These are phyloP conservation scores for Arabis alpina DNA, from an alignment of 345 rosid genomes.

Conservation along the genomic window DNA sequence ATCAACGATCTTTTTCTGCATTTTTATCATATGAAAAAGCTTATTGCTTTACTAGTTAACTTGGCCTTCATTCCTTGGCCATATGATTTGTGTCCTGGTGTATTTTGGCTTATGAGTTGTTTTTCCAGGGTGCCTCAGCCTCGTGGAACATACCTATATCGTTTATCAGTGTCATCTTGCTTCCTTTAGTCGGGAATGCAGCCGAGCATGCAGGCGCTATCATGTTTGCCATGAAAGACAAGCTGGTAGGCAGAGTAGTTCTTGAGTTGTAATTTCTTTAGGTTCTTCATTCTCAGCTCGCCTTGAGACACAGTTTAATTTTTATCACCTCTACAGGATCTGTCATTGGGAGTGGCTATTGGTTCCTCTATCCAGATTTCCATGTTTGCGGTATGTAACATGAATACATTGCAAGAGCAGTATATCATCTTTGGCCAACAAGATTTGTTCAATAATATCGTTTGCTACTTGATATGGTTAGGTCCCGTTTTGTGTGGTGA, in stretches of 20 bases:
- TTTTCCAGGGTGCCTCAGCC: conserved; percentile 72
- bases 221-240: conserved; percentile 98
- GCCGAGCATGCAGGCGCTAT: conserved; percentile 98
- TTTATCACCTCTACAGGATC: conserved; percentile 61
- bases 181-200: conserved; percentile 97
- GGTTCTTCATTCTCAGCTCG: background rate
- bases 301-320: conserved; percentile 6
- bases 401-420: conserved; percentile 13
- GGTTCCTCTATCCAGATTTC: conserved; percentile 98
- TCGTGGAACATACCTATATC: conserved; percentile 82
- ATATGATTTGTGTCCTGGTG: background rate
- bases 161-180: conserved; percentile 91
- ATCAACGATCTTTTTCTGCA: background rate
- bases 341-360: conserved; percentile 95
- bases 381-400: conserved; percentile 85
- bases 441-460: conserved; percentile 7
- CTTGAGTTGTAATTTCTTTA: conserved; percentile 27
- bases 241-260: conserved; percentile 63
- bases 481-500: conserved; percentile 87
- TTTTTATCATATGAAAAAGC: conserved; percentile 9
- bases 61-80: too few species aligned
- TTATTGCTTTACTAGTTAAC: background rate
- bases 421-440: conserved; percentile 24
- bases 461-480: conserved; percentile 15
- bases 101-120: conserved; percentile 6